Percentiles rank a stretch among this genome's conserved stretches.
Conservation (phyloP, 2,329 filamentous ascomycete species). For the Hypoxylon sp. region DNA sequence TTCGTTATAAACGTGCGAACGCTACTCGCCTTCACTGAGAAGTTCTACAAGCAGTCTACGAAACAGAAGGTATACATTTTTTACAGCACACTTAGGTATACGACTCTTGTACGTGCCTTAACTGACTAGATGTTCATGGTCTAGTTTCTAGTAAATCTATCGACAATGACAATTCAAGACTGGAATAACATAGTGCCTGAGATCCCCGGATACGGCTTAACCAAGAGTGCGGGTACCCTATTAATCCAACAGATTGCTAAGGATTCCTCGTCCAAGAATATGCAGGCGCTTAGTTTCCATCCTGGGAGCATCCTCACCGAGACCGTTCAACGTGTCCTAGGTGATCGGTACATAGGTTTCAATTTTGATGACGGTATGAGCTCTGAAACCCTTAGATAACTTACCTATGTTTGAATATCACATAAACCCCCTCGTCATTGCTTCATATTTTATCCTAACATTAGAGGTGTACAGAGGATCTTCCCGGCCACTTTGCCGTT, state of each 20-base stretch:
- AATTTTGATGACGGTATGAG: background rate
- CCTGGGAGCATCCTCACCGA: background rate
- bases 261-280: background rate
- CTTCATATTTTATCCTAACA: background rate
- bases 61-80: background rate
- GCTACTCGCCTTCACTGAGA: background rate
- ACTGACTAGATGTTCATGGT: background rate
- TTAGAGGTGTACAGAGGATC: background rate
- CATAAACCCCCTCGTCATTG: background rate
- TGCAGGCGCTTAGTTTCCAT: background rate
- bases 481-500: background rate
- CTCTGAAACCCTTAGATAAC: background rate
- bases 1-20: background rate
- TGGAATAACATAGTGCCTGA: background rate
- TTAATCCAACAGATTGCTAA: background rate
- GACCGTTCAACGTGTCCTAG: background rate
- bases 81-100: background rate
- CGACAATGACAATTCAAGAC: background rate
- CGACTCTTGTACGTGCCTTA: background rate
- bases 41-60: background rate
- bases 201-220: constrained; percentile 1
- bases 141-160: background rate
- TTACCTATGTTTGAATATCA: background rate
- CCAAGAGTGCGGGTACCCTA: background rate
- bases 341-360: background rate